phyloP scores from a whole-genome alignment of 768 basidiomycete species.

The Lactifluus hygrophoroides region DNA sequence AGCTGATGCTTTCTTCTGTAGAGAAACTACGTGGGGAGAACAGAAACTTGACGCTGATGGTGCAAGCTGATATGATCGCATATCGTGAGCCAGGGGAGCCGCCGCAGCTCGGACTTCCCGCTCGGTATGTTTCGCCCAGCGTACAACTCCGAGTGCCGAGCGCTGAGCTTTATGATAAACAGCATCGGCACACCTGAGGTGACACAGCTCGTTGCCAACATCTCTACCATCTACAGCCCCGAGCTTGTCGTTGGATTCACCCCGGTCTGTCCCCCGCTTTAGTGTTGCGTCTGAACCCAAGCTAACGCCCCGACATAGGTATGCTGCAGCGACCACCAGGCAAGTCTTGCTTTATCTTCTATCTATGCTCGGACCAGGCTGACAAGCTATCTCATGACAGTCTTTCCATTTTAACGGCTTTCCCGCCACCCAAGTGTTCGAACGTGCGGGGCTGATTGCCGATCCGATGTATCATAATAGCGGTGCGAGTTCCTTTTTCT shows the following conservation, averaged over 20 bases:
- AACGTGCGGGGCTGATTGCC: conserved; percentile 74
- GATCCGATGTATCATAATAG: conserved; percentile 90
- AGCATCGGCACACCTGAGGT: conserved; percentile 79
- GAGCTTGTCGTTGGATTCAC: conserved; percentile 66
- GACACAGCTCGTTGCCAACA: conserved; percentile 61
- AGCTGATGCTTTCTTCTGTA: conserved; percentile 23
- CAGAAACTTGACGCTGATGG: conserved; percentile 70
- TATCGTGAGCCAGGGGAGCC: conserved; percentile 77
- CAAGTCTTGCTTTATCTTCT: conserved; percentile 21
- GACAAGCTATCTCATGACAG: conserved; percentile 29
- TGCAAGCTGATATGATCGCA: conserved; percentile 90
- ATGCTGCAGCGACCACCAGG: conserved; percentile 92
- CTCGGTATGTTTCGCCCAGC: conserved; percentile 36
- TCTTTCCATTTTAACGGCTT: conserved; percentile 78
- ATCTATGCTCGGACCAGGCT: background rate
- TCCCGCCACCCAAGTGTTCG: conserved; percentile 82
- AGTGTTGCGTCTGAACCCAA: background rate
- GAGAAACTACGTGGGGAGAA: conserved; percentile 48
- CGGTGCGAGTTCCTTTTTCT: conserved; percentile 31
- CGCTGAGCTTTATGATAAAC: conserved; percentile 2
- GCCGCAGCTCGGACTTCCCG: conserved; percentile 74
- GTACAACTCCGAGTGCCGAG: background rate
- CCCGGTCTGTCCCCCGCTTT: conserved; percentile 32
- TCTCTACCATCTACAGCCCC: conserved; percentile 74
- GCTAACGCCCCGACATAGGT: conserved; percentile 34